Base-by-base conservation (phyloP, 2,329 filamentous ascomycete species). In the Hymenoscyphus repandus region DNA sequence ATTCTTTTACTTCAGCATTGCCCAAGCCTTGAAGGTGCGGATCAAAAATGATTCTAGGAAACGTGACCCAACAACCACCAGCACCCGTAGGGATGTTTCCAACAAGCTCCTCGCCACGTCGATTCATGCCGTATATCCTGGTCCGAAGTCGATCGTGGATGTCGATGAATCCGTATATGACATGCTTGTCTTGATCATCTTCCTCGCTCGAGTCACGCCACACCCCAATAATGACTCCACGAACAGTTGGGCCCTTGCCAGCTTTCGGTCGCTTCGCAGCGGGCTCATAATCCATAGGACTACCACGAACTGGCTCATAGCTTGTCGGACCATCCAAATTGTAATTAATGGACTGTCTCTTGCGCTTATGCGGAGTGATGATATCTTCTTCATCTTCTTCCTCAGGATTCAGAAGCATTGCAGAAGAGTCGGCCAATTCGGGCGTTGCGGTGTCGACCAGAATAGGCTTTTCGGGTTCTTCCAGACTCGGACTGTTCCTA, bases 51-150 rank as follows among this genome's bases (percentile, higher is more conserved):
- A 83, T 73, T 17, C 77, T 72, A 51, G 82, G 77, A 57, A 83
- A 83, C 0, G 79, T 83, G 20, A 83, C 79, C 80, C 80, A 84
- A 62, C 79, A 82, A 47, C 78, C 80, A 18, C 80, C 80, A 1
- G 79, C 77, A 0, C 79, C 80, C 2, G 77, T 74, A 1, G 79
- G 80, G 27, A 72, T 68, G 37, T 70, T 63, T 5, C 72, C 68
- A 27, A 83, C 69, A 2, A 69, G 60, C 10, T 76, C 59, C 31
- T 64, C 71, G 11, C 78, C 78, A 2, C 67, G 61, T 18, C 75
- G 72, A 40, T 74, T 79, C 44, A 70, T 68, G 0, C 70, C 68
- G 58, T 80, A 76, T 34, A 83, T 76, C 6, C 79, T 74, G 2
- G 80, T 83, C 22, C 81, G 77, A 1, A 85, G 72, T 1, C 80